phyloP scores from a whole-genome alignment of 2,329 filamentous ascomycete genomes.

The Madurella mycetomatis region DNA sequence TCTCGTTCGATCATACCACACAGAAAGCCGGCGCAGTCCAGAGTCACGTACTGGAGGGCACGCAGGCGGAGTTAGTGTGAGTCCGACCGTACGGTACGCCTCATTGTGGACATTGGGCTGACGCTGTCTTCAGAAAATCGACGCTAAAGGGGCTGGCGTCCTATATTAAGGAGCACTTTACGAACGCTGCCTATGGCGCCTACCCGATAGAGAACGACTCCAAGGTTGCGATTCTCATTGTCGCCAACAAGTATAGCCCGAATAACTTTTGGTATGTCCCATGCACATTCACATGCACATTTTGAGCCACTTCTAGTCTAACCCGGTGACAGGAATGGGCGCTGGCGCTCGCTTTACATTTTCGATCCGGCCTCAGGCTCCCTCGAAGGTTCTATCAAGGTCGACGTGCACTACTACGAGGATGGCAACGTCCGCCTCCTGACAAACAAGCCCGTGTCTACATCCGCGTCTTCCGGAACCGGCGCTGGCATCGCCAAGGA shows the following conservation, averaged over 20 bases:
- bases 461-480: constrained; percentile 57
- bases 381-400: constrained; percentile 76
- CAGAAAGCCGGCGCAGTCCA: constrained; percentile 83
- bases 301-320: background rate
- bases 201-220: constrained; percentile 75
- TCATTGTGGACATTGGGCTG: background rate
- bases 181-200: constrained; percentile 72
- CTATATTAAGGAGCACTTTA: constrained; percentile 86
- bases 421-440: constrained; percentile 94
- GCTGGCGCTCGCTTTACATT: constrained; percentile 87
- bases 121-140: constrained; percentile 60
- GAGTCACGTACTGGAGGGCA: constrained; percentile 71
- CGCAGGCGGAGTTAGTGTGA: constrained; percentile 76
- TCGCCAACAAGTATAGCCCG: constrained; percentile 95
- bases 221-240: constrained; percentile 74
- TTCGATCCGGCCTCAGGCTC: constrained; percentile 64
- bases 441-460: constrained; percentile 72
- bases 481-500: constrained; percentile 69
- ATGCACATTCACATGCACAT: background rate
- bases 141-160: constrained; percentile 70
- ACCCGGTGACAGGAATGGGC: constrained; percentile 67
- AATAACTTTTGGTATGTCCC: constrained; percentile 83
- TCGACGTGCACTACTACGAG: constrained; percentile 99
- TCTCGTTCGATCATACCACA: constrained; percentile 78
- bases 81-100: constrained; percentile 30